Conservation (phyloP, 2,329 filamentous ascomycete species). For the Aureobasidium vineae region DNA sequence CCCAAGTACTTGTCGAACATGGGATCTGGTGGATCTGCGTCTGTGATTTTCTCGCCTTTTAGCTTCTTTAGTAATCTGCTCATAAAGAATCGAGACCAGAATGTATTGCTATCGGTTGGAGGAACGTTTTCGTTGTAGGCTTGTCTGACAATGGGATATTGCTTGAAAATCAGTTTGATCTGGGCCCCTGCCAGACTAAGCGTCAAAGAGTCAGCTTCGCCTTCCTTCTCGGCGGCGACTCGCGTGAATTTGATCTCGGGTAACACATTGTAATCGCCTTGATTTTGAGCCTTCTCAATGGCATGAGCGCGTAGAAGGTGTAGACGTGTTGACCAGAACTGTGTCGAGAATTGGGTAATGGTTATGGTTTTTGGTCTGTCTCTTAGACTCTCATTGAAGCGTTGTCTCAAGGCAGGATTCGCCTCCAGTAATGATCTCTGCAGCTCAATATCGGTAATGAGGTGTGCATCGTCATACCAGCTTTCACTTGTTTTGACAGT, state of each 20-base stretch:
- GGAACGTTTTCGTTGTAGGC: constrained; percentile 94
- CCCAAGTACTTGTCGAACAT: constrained; percentile 85
- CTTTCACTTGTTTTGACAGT: constrained; percentile 50
- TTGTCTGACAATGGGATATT: constrained; percentile 85
- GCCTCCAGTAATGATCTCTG: constrained; percentile 87
- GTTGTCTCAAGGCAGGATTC: constrained; percentile 70
- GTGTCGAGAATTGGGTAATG: constrained; percentile 75
- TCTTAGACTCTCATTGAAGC: constrained; percentile 79
- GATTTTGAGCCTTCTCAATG: constrained; percentile 80
- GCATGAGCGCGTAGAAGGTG: constrained; percentile 86
- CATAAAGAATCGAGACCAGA: constrained; percentile 94
- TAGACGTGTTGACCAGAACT: constrained; percentile 91
- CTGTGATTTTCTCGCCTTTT: constrained; percentile 80
- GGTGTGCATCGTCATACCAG: constrained; percentile 76
- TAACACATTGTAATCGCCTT: constrained; percentile 90
- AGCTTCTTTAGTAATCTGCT: constrained; percentile 88
- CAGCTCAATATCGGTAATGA: constrained; percentile 75
- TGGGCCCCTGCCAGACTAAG: constrained; percentile 88
- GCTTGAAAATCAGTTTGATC: constrained; percentile 86
- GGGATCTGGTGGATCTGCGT: constrained; percentile 71
- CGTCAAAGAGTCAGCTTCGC: constrained; percentile 67
- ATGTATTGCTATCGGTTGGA: constrained; percentile 66
- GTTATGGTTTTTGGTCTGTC: constrained; percentile 84
- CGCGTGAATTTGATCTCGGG: constrained; percentile 70
- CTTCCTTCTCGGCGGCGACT: constrained; percentile 44